Evolutionary conservation across 805 yeast species (phyloP).

Genomic region (Saturnispora kantuleensis): DNA sequence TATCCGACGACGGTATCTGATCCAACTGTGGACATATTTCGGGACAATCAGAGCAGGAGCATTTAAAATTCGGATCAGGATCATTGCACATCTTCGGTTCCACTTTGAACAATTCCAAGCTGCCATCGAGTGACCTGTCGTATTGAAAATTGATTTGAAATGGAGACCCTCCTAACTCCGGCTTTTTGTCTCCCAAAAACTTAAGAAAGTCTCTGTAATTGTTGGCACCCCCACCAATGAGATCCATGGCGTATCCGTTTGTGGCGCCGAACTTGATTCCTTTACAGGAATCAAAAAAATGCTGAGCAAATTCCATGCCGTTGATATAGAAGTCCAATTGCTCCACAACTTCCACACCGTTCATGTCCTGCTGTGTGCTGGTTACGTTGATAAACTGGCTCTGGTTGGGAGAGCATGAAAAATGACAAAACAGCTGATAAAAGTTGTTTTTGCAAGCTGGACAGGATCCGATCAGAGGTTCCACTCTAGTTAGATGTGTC

Average conservation of each 20-base stretch:
- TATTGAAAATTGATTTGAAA: slow-evolving; percentile 79
- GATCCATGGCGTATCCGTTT: slow-evolving; percentile 92
- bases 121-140: slow-evolving; percentile 11
- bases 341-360: slow-evolving; percentile 51
- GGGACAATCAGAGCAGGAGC: slow-evolving; percentile 90
- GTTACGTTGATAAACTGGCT: slow-evolving; percentile 64
- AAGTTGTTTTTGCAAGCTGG: slow-evolving; percentile 91
- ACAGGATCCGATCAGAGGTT: slow-evolving; percentile 74
- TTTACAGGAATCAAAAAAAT: slow-evolving; percentile 75
- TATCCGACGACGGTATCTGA: slow-evolving; percentile 28
- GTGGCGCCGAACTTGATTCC: slow-evolving; percentile 88
- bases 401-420: slow-evolving; percentile 86
- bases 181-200: slow-evolving; percentile 91
- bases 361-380: slow-evolving; percentile 35
- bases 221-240: slow-evolving; percentile 94
- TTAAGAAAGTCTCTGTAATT: slow-evolving; percentile 64
- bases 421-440: slow-evolving; percentile 71
- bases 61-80: slow-evolving; percentile 42
- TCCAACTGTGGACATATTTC: slow-evolving; percentile 66
- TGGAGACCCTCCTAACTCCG: slow-evolving; percentile 89
- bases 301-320: slow-evolving; percentile 53
- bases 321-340: slow-evolving; percentile 60
- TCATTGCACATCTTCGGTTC: slow-evolving; percentile 46
- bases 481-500: slow-evolving; percentile 61
- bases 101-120: slow-evolving; percentile 18